Conservation (phyloP, 768 basidiomycete genomes). For the Calocybe cyanea region DNA sequence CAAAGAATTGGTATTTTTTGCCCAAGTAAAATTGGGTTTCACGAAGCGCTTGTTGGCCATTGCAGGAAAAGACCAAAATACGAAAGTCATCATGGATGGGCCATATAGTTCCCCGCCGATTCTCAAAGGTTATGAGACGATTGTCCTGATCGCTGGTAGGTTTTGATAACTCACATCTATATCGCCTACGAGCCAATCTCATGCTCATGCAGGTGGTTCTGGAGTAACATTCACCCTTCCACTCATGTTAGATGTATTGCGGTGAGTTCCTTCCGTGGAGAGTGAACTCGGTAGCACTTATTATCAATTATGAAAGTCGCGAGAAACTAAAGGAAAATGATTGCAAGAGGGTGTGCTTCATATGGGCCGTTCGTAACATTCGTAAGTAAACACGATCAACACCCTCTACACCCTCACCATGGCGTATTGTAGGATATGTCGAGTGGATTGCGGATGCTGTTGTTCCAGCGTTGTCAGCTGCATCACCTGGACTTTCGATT, state of each 20-base stretch:
- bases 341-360: slow-evolving; percentile 21
- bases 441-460: slow-evolving; percentile 27
- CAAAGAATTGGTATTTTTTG: no score
- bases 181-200: no score
- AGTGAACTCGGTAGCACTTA: neutral
- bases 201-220: slow-evolving; percentile 33
- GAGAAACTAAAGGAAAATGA: slow-evolving; percentile 2
- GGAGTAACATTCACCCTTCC: slow-evolving; percentile 47
- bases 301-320: neutral
- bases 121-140: slow-evolving; percentile 37
- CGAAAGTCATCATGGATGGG: slow-evolving; percentile 54
- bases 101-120: slow-evolving; percentile 49
- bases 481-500: slow-evolving; percentile 4
- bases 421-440: slow-evolving; percentile 20
- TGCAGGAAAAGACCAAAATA: no score
- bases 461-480: slow-evolving; percentile 6
- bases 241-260: slow-evolving; percentile 37
- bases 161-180: no score
- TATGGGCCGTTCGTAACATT: slow-evolving; percentile 39
- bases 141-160: slow-evolving; percentile 44
- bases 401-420: neutral
- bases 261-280: slow-evolving; percentile 25
- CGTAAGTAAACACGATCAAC: slow-evolving; percentile 18
- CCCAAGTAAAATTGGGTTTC: no score
- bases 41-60: no score